A percentile compares a stretch with the other conserved stretches of the same genome.
Conservation (phyloP, 306 rosid species). For the Cyclanthera cordifolia region DNA sequence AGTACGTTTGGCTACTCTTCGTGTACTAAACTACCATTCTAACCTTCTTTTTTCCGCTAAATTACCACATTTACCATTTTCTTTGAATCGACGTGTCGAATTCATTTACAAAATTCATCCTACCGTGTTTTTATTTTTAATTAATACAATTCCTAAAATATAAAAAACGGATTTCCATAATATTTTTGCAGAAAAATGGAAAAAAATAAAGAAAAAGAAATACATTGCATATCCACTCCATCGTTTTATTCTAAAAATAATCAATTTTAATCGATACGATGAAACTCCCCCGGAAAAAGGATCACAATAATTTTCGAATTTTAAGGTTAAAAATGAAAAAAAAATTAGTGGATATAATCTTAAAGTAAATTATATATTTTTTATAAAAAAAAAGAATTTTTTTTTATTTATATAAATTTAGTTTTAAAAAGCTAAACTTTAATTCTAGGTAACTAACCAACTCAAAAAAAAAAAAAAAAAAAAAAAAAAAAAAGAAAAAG, state of each 20-base stretch:
- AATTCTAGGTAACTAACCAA: too few relatives aligned
- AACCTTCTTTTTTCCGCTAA: background rate
- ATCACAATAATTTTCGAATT: too few relatives aligned
- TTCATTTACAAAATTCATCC: background rate
- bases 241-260: background rate
- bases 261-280: too few relatives aligned
- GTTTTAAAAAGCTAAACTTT: too few relatives aligned
- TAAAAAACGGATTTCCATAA: background rate
- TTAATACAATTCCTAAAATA: conserved; percentile 8
- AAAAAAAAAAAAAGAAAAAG: too few relatives aligned
- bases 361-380: too few relatives aligned
- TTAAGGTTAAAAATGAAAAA: too few relatives aligned
- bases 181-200: background rate
- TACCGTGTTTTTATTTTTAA: background rate
- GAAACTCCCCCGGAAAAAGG: too few relatives aligned
- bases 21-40: background rate
- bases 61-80: background rate
- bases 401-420: too few relatives aligned
- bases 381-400: too few relatives aligned
- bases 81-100: background rate
- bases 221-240: background rate
- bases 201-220: background rate
- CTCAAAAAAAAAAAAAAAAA: too few relatives aligned
- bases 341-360: too few relatives aligned
- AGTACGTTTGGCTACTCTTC: conserved; percentile 14